A percentile compares a stretch with the other conserved stretches of the same genome.
phyloP scores from a whole-genome alignment of 2,329 filamentous ascomycete genomes.

The Parastagonospora nodorum region DNA sequence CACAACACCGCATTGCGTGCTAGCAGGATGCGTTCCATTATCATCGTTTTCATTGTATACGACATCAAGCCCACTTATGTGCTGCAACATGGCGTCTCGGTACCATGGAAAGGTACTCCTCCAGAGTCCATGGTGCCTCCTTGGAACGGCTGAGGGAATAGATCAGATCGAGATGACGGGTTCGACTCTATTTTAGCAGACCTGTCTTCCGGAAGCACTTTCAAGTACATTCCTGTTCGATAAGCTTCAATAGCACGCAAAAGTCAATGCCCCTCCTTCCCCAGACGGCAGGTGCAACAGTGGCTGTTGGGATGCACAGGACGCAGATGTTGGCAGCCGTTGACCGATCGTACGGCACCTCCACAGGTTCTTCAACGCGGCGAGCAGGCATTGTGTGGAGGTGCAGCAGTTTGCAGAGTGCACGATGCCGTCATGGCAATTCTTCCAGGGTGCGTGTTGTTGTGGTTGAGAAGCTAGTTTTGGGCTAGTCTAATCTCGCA shows the following conservation, averaged over 20 bases:
- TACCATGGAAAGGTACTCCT: neutral
- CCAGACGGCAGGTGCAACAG: no score
- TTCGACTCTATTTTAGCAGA: no score
- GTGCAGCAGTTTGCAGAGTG: neutral
- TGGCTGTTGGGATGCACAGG: no score
- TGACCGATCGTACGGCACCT: neutral
- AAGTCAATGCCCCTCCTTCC: no score
- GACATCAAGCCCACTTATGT: neutral
- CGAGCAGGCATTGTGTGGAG: neutral
- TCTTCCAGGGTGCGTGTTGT: neutral
- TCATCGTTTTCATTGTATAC: neutral
- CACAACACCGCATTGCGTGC: neutral
- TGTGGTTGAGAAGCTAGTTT: slow-evolving; percentile 1
- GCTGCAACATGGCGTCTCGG: neutral
- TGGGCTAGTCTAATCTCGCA: neutral
- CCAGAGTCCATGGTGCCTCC: no score
- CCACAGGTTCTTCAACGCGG: neutral
- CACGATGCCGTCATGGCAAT: neutral
- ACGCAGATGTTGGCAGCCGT: no score
- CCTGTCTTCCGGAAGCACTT: no score
- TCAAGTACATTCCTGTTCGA: no score
- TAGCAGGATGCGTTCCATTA: neutral
- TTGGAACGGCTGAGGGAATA: no score
- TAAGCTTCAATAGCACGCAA: no score
- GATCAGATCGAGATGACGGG: no score